Evolutionary conservation across 352 stramenopile species (phyloP), one percentile per base, ranked within the genome.

Genomic region (Pythium aquatile): DNA sequence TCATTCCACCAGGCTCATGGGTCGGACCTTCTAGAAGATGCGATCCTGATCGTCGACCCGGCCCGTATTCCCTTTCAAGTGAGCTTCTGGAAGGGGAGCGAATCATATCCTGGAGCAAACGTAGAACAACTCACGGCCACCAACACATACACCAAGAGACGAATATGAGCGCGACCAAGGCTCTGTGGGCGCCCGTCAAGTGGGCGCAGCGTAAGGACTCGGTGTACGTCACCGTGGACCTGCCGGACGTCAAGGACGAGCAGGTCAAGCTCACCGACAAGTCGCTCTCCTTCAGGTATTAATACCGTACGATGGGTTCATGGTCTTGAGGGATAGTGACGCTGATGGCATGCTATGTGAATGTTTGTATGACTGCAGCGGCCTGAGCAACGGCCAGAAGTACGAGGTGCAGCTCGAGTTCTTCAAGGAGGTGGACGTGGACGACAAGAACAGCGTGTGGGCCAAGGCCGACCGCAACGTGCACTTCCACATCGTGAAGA

Each of bases 181-280:
- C 82, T 65, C 63, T 95, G 58, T 93, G 84, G 78, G 89, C 91
- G 59, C 91, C 93, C 7, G 88, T 98, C 47, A 98, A 98, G 79
- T 99, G 96, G 94, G 97, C 97, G 54, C 97, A 99, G 76, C 88
- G 96, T 77, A 97, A 94, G 61, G 94, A 99, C 69, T 95, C 94
- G 65, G 63, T 99, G 26, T 99, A 98, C 70, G 84, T 99, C 66
- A 99, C 97, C 1, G 97, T 99, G 68, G 91, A 97, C 72, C 75
- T 99, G 32, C 78, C 91, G 66, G 96, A 98, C 67, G 89, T 98
- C 42, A 93, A 96, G 78, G 88, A 97, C 78, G 90, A 98, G 74
- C 90, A 97, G 73, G 90, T 98, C 47, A 82, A 84, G 61, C 82
- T 98, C 28, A 91, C 69, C 32, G 85, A 93, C 77, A 94, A 91